Evolutionary conservation across 2,329 filamentous ascomycete species (phyloP).

Genomic region (Fusarium algeriense): DNA sequence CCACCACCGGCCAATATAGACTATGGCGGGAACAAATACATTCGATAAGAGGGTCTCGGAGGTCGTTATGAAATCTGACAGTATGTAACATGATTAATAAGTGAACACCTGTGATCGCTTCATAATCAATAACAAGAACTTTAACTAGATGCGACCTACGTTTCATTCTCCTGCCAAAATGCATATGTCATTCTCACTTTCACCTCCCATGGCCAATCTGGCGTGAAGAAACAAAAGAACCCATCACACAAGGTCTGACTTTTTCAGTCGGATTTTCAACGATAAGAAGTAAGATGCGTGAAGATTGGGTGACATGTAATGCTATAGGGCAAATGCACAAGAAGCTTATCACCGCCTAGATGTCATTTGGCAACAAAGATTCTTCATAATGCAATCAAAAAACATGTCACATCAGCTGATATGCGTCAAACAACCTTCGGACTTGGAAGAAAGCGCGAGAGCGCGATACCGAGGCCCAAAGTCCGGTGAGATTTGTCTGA

Average conservation of each 20-base stretch:
- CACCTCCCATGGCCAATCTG: not conserved
- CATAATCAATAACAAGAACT: not conserved
- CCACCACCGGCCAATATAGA: not conserved
- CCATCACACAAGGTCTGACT: not conserved
- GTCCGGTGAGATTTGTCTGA: not conserved
- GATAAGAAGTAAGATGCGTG: not conserved
- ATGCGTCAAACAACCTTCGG: constrained; percentile 2
- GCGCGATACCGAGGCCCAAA: not conserved
- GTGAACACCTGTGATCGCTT: not conserved
- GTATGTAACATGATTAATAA: not conserved
- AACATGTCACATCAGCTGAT: constrained; percentile 22
- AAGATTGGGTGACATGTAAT: not conserved
- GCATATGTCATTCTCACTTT: not conserved
- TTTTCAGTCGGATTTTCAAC: not conserved
- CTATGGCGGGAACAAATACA: not conserved
- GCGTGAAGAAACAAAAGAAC: not conserved
- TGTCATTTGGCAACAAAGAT: not conserved
- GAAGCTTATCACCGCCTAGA: not conserved
- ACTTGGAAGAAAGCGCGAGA: constrained; percentile 29
- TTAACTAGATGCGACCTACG: not conserved
- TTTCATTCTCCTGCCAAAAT: not conserved
- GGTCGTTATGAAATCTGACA: not conserved
- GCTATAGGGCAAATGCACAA: not conserved
- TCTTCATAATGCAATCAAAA: not conserved
- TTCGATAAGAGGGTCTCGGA: not conserved